Evolutionary conservation across 2,329 filamentous ascomycete species (phyloP).

Genomic region (Epichloe bromicola): DNA sequence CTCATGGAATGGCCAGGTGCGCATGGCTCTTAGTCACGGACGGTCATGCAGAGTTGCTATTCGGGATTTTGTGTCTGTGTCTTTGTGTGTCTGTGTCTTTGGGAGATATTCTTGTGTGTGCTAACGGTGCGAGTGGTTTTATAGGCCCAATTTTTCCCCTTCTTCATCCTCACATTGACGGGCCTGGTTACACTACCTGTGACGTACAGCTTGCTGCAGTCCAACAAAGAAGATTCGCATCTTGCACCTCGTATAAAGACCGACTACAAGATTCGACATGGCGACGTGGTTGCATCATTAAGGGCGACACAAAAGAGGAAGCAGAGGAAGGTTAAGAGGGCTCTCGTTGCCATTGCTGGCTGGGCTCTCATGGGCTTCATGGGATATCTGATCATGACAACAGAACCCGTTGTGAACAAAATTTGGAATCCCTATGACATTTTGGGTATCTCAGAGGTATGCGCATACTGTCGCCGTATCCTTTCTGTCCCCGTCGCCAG

Average conservation of each 20-base stretch:
- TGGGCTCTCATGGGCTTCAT: constrained; percentile 82
- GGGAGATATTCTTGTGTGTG: background rate
- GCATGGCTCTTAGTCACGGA: background rate
- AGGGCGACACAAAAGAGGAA: constrained; percentile 79
- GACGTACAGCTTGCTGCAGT: constrained; percentile 76
- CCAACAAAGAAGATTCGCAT: constrained; percentile 62
- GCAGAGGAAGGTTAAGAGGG: constrained; percentile 78
- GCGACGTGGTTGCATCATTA: constrained; percentile 68
- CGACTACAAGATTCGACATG: constrained; percentile 70
- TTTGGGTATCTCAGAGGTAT: constrained; percentile 67
- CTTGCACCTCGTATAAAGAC: constrained; percentile 73
- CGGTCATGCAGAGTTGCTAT: background rate
- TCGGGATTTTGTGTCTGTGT: background rate
- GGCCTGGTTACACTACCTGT: constrained; percentile 79
- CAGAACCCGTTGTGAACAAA: constrained; percentile 57
- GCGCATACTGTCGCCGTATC: background rate
- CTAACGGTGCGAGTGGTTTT: constrained; percentile 1
- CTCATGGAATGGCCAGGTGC: background rate
- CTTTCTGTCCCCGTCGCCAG: background rate
- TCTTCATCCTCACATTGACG: constrained; percentile 88
- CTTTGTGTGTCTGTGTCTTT: background rate
- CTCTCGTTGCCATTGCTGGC: constrained; percentile 59
- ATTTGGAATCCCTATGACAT: constrained; percentile 98
- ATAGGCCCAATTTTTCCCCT: constrained; percentile 93
- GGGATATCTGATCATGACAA: constrained; percentile 78